Evolutionary conservation across 2,329 filamentous ascomycete genomes (phyloP), one percentile per base, ranked within the genome.

Genomic region (Fusarium sp.): DNA sequence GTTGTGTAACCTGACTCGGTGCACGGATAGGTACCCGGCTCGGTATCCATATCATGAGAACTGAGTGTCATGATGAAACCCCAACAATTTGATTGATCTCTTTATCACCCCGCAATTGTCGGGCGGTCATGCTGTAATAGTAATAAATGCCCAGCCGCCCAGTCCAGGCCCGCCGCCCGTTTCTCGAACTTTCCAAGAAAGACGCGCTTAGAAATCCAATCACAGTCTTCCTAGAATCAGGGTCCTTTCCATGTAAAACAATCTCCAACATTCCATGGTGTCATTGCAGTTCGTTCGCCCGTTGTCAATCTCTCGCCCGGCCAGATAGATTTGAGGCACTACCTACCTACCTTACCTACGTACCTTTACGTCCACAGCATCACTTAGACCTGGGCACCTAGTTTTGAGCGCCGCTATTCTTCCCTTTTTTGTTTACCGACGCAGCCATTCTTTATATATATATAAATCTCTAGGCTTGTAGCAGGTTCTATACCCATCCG

Each of bases 121-220:
- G 48, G 13, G 42, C 46, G 37, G 19, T 49, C 34, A 37, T 37
- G 34, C 34, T 37, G 34, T 37, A 37, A 39, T 43, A 54, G 34
- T 37, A 37, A 39, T 43, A 54, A 42, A 26, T 39, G 23, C 46
- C 50, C 49, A 37, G 34, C 34, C 16, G 49, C 26, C 31, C 49
- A 34, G 34, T 44, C 42, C 34, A 42, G 49, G 37, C 31, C 49
- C 49, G 34, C 49, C 37, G 43, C 37, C 30, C 8, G 61, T 60
- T 75, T 75, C 73, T 75, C 71, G 73, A 75, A 75, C 63, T 60
- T 75, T 75, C 73, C 54, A 73, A 62, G 57, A 44, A 52, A 51
- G 45, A 48, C 67, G 73, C 73, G 73, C 73, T 75, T 75, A 75
- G 73, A 75, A 75, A 75, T 75, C 73, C 73, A 75, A 74, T 72